Evolutionary conservation across 2,329 filamentous ascomycete genomes (phyloP), one percentile per base, ranked within the genome.

Genomic region (Polytolypa hystricis): DNA sequence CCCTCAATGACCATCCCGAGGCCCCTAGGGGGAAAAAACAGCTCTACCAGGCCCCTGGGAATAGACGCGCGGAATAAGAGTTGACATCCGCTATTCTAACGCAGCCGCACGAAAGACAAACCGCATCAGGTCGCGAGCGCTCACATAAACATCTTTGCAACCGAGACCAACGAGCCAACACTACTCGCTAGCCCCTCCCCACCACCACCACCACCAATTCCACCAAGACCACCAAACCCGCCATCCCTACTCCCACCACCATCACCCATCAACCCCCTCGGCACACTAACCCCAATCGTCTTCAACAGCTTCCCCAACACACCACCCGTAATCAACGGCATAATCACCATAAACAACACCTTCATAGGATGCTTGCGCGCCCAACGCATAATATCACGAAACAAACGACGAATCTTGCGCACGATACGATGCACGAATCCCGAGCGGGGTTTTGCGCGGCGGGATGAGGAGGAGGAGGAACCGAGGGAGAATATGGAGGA

Each of bases 271-370:
- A 86, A 54, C 9, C 67, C 61, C 4, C 69, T 67, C 1, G 87
- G 87, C 45, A 94, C 60, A 43, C 79, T 71, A 42, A 96, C 67
- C 15, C 87, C 87, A 58, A 95, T 82, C 54, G 79, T 77, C 25
- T 75, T 74, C 30, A 94, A 71, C 30, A 95, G 66, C 31, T 81
- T 83, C 6, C 79, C 79, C 47, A 95, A 63, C 18, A 84, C 81
- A 20, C 89, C 89, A 35, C 84, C 84, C 1, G 81, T 86, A 51
- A 95, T 66, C 40, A 96, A 70, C 7, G 89, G 89, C 73, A 95
- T 77, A 51, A 95, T 73, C 44, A 94, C 80, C 43, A 86, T 73
- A 67, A 84, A 70, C 66, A 95, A 83, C 32, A 93, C 83, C 64
- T 93, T 93, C 54, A 85, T 64, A 0, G 87, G 89, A 63, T 95